These are phyloP conservation scores for Moesziomyces parantarcticus DNA, from an alignment of 1,284 basidiomycete species.

Conservation along the genomic window DNA sequence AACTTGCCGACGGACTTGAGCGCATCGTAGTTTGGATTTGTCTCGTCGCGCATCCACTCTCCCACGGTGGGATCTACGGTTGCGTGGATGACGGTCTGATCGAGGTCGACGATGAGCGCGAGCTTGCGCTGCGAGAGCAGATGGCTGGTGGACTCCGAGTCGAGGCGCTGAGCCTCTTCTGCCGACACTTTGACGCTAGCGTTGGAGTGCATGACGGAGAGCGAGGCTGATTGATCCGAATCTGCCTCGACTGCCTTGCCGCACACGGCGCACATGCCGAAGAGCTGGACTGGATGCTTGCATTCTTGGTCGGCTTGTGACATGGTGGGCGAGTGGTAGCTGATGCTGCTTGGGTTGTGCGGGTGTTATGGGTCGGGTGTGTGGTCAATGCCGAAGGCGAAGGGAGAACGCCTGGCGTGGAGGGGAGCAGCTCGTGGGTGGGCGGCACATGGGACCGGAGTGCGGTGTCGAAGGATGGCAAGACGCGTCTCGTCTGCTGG, in stretches of 20 bases:
- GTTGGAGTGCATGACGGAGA: constrained; percentile 61
- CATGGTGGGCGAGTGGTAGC: constrained; percentile 4
- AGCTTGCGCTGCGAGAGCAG: constrained; percentile 82
- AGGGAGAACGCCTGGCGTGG: no score
- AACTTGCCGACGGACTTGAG: constrained; percentile 87
- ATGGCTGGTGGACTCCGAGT: constrained; percentile 80
- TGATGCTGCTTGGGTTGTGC: no score
- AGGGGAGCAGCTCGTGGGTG: background rate
- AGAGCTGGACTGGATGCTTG: constrained; percentile 90
- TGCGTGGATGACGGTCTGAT: constrained; percentile 98
- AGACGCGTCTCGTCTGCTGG: background rate
- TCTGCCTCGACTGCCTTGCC: constrained; percentile 88
- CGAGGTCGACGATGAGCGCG: constrained; percentile 95
- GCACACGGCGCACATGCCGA: constrained; percentile 90
- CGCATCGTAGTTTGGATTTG: constrained; percentile 88
- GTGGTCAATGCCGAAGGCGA: background rate
- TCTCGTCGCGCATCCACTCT: constrained; percentile 89
- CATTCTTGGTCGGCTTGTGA: constrained; percentile 70
- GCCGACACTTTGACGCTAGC: constrained; percentile 62
- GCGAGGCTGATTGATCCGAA: constrained; percentile 30
- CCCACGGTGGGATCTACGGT: constrained; percentile 98
- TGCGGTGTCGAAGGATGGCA: background rate
- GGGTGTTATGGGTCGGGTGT: background rate
- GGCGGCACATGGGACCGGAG: background rate
- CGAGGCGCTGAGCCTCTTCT: constrained; percentile 84